phyloP scores from a whole-genome alignment of 768 basidiomycete species.

The Lactarius quietus region DNA sequence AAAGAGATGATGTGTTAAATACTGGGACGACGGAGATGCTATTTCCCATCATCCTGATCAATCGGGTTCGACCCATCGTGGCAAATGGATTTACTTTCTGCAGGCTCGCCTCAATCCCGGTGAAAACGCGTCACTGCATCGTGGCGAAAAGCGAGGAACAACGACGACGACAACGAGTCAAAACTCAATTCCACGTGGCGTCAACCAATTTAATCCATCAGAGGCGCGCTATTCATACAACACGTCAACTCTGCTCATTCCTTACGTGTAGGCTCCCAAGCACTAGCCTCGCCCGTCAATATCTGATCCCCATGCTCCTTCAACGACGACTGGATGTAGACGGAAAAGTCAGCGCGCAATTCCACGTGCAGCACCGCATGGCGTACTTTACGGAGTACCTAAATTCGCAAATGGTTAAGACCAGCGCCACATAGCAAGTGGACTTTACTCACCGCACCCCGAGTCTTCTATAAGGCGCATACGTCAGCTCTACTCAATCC shows the following conservation, averaged over 20 bases:
- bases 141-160: not conserved
- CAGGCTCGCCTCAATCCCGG: not conserved
- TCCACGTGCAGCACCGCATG: not conserved
- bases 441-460: slow-evolving; percentile 18
- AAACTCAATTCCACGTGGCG: not conserved
- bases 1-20: not conserved
- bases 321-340: slow-evolving; percentile 34
- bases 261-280: slow-evolving; percentile 18
- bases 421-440: not conserved
- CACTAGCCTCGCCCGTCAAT: slow-evolving; percentile 43
- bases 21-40: too few species aligned
- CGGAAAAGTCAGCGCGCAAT: not conserved
- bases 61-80: not conserved
- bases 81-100: too few species aligned
- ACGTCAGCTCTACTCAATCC: not conserved
- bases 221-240: not conserved
- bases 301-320: slow-evolving; percentile 55
- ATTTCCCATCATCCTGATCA: not conserved
- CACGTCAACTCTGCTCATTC: not conserved
- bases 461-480: slow-evolving; percentile 10
- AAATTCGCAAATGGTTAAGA: not conserved
- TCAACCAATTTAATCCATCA: not conserved
- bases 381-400: slow-evolving; percentile 23
- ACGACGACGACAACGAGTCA: not conserved
- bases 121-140: too few species aligned